Conservation (phyloP, 768 basidiomycete species). For the Mrakia blollopis region DNA sequence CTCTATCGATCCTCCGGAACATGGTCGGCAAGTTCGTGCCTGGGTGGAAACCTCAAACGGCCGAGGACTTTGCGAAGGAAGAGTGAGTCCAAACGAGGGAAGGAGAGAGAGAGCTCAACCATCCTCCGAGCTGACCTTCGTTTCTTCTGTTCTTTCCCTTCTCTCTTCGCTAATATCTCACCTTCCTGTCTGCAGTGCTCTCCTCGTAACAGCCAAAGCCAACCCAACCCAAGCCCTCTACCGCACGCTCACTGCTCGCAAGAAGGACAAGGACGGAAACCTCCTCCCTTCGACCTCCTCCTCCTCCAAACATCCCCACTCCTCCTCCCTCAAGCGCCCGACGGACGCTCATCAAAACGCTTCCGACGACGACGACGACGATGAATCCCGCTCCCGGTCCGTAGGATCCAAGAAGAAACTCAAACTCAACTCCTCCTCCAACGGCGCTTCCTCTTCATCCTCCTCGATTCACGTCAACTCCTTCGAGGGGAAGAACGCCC, state of each 20-base stretch:
- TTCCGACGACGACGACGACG: not conserved
- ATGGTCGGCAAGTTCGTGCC: constrained; percentile 17
- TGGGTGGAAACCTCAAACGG: constrained; percentile 24
- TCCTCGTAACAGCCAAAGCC: not conserved
- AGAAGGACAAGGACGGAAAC: not conserved
- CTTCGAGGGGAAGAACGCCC: constrained; percentile 15
- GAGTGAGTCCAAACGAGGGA: constrained; percentile 5
- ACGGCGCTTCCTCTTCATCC: not conserved
- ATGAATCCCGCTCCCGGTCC: constrained; percentile 4
- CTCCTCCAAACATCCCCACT: not conserved
- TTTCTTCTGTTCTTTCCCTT: not conserved
- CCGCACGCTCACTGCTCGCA: constrained; percentile 22
- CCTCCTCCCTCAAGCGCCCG: not conserved
- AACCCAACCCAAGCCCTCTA: constrained; percentile 14
- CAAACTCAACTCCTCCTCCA: not conserved
- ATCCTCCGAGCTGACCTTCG: not conserved
- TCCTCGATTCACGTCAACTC: not conserved
- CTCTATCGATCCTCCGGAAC: constrained; percentile 23
- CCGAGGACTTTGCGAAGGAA: constrained; percentile 8
- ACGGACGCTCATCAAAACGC: not conserved
- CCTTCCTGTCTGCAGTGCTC: not conserved
- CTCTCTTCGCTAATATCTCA: not conserved
- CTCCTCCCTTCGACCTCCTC: not conserved
- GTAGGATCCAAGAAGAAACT: constrained; percentile 16
- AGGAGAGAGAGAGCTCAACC: not conserved